Evolutionary conservation across 768 basidiomycete genomes (phyloP), one percentile per base, ranked within the genome.

Genomic region (Leccinum truebloodii): DNA sequence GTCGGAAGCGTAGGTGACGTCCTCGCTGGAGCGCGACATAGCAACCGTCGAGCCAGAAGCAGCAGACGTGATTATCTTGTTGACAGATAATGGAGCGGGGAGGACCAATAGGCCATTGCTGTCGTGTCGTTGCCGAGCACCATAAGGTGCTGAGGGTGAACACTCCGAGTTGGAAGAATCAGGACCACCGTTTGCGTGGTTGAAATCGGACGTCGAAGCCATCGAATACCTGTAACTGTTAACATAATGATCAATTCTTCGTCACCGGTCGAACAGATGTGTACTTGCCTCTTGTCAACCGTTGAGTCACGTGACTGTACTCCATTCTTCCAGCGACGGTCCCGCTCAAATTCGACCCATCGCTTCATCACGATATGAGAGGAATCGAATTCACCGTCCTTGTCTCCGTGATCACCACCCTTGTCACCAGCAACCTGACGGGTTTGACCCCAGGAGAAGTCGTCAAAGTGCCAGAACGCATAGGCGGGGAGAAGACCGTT

Each of bases 391-490:
- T 92, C 92, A 72, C 97, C 97, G 63, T 96, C 94, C 79, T 98
- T 99, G 72, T 94, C 95, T 12, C 90, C 92, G 67, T 94, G 91
- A 59, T 82, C 82, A 39, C 77, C 82, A 48, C 81, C 85, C 67
- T 83, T 86, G 68, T 89, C 90, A 9, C 94, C 94, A 32, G 84
- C 81, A 62, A 89, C 77, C 76, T 86, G 88, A 62, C 97, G 83
- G 37, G 97, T 98, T 77, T 95, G 89, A 77, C 97, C 97, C 94
- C 94, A 95, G 24, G 91, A 93, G 78, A 93, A 98, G 81, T 98
- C 97, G 71, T 98, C 97, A 75, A 99, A 96, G 76, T 98, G 95
- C 92, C 95, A 95, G 78, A 91, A 98, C n/a, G 95, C 86, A 75
- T 99, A 99, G 3, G 92, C 88, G 1, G 96, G 96, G 2, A 98